Conservation (phyloP, 2,329 filamentous ascomycete species). For the Tolypocladium inflatum region DNA sequence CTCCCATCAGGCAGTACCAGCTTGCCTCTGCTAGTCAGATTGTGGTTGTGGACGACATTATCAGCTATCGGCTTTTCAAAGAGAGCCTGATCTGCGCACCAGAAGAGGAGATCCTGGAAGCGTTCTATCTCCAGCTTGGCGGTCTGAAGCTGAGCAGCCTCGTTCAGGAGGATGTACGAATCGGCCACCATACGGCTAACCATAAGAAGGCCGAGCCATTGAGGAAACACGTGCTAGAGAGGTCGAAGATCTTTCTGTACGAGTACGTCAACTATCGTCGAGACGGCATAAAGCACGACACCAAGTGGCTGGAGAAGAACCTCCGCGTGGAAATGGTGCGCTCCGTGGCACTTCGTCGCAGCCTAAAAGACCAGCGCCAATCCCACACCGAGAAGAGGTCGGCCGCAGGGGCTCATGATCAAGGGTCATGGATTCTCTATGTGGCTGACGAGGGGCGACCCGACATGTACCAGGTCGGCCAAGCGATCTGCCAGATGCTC, state of each 20-base stretch:
- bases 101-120: constrained; percentile 78
- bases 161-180: constrained; percentile 67
- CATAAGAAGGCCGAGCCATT: constrained; percentile 61
- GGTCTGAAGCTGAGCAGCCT: constrained; percentile 66
- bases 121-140: constrained; percentile 75
- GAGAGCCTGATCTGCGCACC: constrained; percentile 76
- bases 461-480: constrained; percentile 88
- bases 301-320: constrained; percentile 84
- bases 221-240: constrained; percentile 75
- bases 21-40: constrained; percentile 64
- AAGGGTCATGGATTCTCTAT: constrained; percentile 58
- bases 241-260: constrained; percentile 82
- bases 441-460: constrained; percentile 59
- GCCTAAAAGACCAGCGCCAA: constrained; percentile 61
- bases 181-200: constrained; percentile 57
- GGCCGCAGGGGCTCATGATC: constrained; percentile 52
- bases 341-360: constrained; percentile 66
- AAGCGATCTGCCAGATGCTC: constrained; percentile 73
- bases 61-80: constrained; percentile 82
- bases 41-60: constrained; percentile 78
- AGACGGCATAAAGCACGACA: constrained; percentile 76
- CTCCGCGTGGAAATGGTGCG: constrained; percentile 69
- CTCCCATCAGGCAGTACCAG: constrained; percentile 66
- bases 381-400: constrained; percentile 66
- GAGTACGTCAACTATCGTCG: constrained; percentile 60